Evolutionary conservation across 1,284 basidiomycete genomes (phyloP).

Genomic region (Blastosporella zonata): DNA sequence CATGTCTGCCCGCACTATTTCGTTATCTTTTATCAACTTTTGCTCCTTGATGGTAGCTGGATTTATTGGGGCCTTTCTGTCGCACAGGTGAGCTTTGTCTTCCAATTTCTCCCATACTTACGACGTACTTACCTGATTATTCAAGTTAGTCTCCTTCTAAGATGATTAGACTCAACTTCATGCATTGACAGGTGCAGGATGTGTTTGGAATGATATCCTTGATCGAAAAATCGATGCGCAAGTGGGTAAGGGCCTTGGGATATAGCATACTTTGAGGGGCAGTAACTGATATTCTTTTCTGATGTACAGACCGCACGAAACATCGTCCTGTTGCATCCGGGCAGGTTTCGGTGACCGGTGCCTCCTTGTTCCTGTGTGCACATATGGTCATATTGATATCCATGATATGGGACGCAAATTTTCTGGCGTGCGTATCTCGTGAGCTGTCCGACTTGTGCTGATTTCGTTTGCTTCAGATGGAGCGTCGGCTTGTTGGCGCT

Average conservation of each 20-base stretch:
- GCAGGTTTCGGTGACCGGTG: slow-evolving; percentile 4
- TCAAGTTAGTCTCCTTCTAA: not conserved
- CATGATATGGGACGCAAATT: slow-evolving; percentile 17
- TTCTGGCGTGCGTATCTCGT: slow-evolving; percentile 12
- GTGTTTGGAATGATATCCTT: slow-evolving; percentile 21
- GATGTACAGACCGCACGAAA: slow-evolving; percentile 19
- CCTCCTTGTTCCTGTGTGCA: slow-evolving; percentile 11
- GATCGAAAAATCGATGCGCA: slow-evolving; percentile 18
- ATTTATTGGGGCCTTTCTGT: slow-evolving; percentile 13
- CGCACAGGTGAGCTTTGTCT: slow-evolving; percentile 12
- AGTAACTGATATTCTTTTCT: slow-evolving; percentile 1
- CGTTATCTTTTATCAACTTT: slow-evolving; percentile 3
- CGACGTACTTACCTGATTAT: not conserved
- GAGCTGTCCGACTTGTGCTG: not conserved
- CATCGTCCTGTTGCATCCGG: slow-evolving; percentile 17
- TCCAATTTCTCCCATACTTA: not conserved
- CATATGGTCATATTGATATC: slow-evolving; percentile 14
- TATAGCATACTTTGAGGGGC: not conserved
- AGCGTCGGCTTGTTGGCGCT: slow-evolving; percentile 32
- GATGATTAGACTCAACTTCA: not conserved
- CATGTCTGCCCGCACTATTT: slow-evolving; percentile 12
- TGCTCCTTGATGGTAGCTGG: slow-evolving; percentile 6
- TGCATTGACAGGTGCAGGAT: slow-evolving; percentile 15
- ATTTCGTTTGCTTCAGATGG: slow-evolving; percentile 29
- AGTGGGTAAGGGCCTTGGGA: slow-evolving; percentile 13